Percentiles rank a stretch among this genome's conserved stretches.
phyloP scores from a whole-genome alignment of 208 protist genomes.

The Histomonas meleagridis region DNA sequence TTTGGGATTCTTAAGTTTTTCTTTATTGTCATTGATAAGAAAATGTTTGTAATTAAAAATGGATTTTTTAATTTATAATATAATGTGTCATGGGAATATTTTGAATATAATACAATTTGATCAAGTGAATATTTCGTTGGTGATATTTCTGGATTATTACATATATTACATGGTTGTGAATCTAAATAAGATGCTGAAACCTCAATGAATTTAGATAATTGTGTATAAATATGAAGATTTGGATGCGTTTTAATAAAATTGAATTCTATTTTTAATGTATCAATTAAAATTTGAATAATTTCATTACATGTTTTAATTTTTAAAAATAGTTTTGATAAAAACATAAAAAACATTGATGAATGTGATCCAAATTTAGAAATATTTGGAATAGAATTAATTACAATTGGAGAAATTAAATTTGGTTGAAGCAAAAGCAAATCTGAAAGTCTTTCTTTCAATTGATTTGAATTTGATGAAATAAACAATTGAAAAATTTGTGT shows the following conservation, averaged over 20 bases:
- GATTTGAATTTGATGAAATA: background rate
- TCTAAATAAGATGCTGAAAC: background rate
- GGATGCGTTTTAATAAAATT: background rate
- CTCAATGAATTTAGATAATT: background rate
- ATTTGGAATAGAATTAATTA: background rate
- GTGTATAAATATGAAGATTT: background rate
- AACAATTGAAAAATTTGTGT: background rate
- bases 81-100: background rate
- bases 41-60: background rate
- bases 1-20: background rate
- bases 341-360: background rate
- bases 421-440: background rate
- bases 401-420: background rate
- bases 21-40: background rate
- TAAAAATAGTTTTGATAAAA: background rate
- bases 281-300: background rate
- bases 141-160: background rate
- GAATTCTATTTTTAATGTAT: background rate
- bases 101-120: background rate
- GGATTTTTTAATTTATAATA: constrained; percentile 10
- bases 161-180: background rate
- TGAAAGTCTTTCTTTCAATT: background rate
- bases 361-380: background rate
- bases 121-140: background rate
- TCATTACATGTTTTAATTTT: background rate